Base-by-base conservation (phyloP, 2,329 filamentous ascomycete genomes). In the Fusarium siculi region DNA sequence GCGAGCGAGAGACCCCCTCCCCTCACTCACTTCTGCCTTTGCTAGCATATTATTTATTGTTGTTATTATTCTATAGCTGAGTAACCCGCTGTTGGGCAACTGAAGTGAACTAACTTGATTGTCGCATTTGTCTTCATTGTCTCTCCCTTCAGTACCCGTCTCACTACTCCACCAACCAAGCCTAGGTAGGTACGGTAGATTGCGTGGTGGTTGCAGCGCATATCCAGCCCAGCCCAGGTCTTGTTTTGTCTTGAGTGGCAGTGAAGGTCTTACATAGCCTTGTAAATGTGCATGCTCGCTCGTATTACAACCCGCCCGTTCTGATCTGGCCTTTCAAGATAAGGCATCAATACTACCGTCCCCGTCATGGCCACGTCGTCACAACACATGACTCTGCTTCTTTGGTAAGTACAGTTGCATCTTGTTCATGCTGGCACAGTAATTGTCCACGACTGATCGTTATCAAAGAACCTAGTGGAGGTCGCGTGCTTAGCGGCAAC, bases 401-500 rank as follows among this genome's bases (percentile, higher is more conserved):
- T 32, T 53, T n/a, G 34, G 47, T 43, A 44, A 34, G 30, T 61
- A 23, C 23, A 37, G 58, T 36, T 23, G 54, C 42, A 50, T 50
- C 23, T 46, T 37, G 28, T 49, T 14, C 15, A 50, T 49, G 37
- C 47, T 36, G 37, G 54, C 44, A 53, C 40, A 47, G 54, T 46
- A 60, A 50, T 50, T 54, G 50, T 28, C 34, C 50, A 54, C 34
- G 34, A n/a, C 19, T 39, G 42, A 52, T 72, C 61, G 64, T 74
- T 74, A 74, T 73, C 71, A 74, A 73, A 72, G 59, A 54, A 69
- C 50, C 44, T 65, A 65, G 64, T 63, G 58, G 42, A 74, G 71
- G 71, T 74, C 71, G 71, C 71, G 71, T 74, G 71, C 71, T 68
- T 70, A 72, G 71, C 67, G 71, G 71, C 67, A 58, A 70, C 47